Evolutionary conservation across 495 filamentous ascomycete genomes (phyloP), one percentile per base, ranked within the genome.

Genomic region (Daldinia vernicosa): DNA sequence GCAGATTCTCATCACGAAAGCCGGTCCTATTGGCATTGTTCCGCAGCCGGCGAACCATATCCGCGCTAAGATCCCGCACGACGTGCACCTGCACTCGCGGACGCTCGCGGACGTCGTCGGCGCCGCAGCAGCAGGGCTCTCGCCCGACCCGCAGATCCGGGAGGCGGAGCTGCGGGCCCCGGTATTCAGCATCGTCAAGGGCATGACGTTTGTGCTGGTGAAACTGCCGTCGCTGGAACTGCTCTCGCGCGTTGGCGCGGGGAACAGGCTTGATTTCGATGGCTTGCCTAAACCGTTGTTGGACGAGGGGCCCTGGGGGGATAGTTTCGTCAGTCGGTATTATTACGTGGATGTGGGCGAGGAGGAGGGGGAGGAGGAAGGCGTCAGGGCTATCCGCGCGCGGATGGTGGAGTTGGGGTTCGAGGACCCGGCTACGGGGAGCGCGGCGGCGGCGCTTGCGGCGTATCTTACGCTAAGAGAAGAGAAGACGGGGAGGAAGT

Each of bases 391-490:
- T 12, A 27, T 84, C 0, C 75, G 77, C 39, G 71, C 81, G 27
- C 73, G 82, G 1, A 84, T 91, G 70, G 87, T 92, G 80, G 85
- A 91, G 70, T 70, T 79, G 17, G 83, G 79, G 1, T 76, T 87
- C 35, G 91, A 93, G 75, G 91, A 93, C 78, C 85, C 91, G 14
- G 91, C 89, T 0, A 92, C 89, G 15, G 90, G 90, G 2, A 89
- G 86, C 67, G 90, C 88, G 58, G 85, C 86, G 40, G 84, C 83
- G 63, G 84, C 84, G 26, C 74, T 92, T 63, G 80, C 81, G 27
- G 79, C 82, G 9, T 91, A 87, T 72, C 76, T 93, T 55, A 81
- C 88, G 7, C 72, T 91, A 52, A 79, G 73, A 17, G 79, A 78
- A 56, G 71, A 71, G 30, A 72, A 78, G n/a, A 63, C 67, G 24